Base-by-base conservation (phyloP, 2,329 filamentous ascomycete genomes). In the Leptographium lundbergii region DNA sequence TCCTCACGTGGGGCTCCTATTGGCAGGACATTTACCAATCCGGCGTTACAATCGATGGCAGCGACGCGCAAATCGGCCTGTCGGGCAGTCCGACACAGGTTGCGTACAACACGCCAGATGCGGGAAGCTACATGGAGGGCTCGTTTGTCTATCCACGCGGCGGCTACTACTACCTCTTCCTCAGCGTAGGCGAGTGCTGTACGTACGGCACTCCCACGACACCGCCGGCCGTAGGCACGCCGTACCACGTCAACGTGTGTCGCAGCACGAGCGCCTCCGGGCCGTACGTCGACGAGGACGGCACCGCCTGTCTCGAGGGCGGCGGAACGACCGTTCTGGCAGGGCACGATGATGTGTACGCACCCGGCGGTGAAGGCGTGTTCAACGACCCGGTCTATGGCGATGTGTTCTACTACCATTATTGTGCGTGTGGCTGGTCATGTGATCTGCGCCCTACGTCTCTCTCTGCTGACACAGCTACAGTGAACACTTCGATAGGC, bases 231-330 rank as follows among this genome's bases (percentile, higher is more conserved):
- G 14, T 39, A n/a, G 60, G 60, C 32, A 71, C 64, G 58, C 85
- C 87, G 69, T 88, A 88, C 69, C 80, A 79, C 67, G 83, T 87
- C 67, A 79, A 78, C 65, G 82, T 85, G 29, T 87, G 85, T 71
- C 72, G 82, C n/a, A 81, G 78, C 4, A 73, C 69, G 1, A 74
- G 70, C 7, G 74, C 77, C 5, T 80, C 73, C 0, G 75, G 81
- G 0, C 72, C 72, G 1, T 88, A 82, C 65, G 80, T 78, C 29
- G 85, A 88, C 65, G 70, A 76, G 59, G 67, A 66, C 56, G 83
- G 84, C 1, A 71, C 66, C 19, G 70, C 73, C 36, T 87, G 84
- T 67, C 77, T 72, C 0, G 65, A 72, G 9, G 77, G 78, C 51
- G 83, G 84, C 17, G 84, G 84, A 6, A 83, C 79, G 0, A 72